Evolutionary conservation across 2,329 filamentous ascomycete species (phyloP).

Genomic region (Fusarium brevicatenulatum): DNA sequence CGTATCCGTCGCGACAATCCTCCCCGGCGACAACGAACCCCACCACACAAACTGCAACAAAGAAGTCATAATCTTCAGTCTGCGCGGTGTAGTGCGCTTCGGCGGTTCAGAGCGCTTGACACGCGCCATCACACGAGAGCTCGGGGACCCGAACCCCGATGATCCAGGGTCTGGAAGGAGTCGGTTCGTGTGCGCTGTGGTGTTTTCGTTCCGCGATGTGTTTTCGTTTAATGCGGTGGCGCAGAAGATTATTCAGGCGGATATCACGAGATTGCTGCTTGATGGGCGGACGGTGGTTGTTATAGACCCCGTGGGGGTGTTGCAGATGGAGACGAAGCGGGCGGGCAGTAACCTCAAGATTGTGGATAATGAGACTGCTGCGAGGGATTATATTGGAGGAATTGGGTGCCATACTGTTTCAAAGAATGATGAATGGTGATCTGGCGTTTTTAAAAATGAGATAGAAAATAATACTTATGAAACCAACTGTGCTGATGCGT

Average conservation of each 20-base stretch:
- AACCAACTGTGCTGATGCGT: rapidly evolving
- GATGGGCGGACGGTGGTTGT: conserved; percentile 45
- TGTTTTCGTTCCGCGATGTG: conserved; percentile 48
- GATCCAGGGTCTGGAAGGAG: conserved; percentile 44
- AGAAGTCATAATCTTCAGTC: conserved; percentile 47
- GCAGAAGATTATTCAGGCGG: conserved; percentile 44
- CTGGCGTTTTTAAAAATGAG: rapidly evolving
- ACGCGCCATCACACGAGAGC: conserved; percentile 45
- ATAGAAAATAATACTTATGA: not conserved
- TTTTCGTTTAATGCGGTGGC: conserved; percentile 48
- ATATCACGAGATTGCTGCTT: conserved; percentile 39
- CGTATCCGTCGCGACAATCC: conserved; percentile 46
- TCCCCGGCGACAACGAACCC: conserved; percentile 41
- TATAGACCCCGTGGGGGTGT: conserved; percentile 44
- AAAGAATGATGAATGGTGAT: conserved; percentile 39
- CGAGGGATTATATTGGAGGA: conserved; percentile 45
- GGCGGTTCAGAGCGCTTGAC: conserved; percentile 49
- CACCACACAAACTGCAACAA: conserved; percentile 42
- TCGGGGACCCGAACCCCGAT: conserved; percentile 31
- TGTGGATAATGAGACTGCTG: conserved; percentile 43
- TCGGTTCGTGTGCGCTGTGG: conserved; percentile 44
- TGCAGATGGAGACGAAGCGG: conserved; percentile 32
- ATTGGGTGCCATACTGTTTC: conserved; percentile 43
- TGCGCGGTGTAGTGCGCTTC: conserved; percentile 49
- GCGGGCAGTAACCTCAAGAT: conserved; percentile 27